Conservation (phyloP, 768 basidiomycete species). For the Suillus lakei region DNA sequence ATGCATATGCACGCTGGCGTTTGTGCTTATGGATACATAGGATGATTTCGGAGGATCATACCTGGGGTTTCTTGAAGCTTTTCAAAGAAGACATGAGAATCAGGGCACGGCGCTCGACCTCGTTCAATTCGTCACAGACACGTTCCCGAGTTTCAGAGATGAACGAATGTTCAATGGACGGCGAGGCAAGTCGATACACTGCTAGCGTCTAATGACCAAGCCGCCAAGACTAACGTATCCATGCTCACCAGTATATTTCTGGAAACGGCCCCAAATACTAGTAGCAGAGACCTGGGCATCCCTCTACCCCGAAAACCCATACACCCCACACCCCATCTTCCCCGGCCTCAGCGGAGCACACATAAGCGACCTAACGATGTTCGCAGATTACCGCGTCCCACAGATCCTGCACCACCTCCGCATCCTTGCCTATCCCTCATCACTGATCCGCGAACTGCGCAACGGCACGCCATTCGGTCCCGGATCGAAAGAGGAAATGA, state of each 20-base stretch:
- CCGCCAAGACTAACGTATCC: slow-evolving; percentile 5
- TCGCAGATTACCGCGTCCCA: slow-evolving; percentile 91
- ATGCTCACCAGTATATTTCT: slow-evolving; percentile 63
- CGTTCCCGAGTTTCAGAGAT: slow-evolving; percentile 80
- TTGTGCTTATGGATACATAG: not conserved
- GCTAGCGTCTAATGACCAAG: not conserved
- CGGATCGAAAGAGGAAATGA: slow-evolving; percentile 74
- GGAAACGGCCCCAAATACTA: slow-evolving; percentile 92
- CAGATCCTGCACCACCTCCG: slow-evolving; percentile 87
- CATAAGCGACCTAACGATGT: slow-evolving; percentile 86
- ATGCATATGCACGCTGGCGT: not conserved
- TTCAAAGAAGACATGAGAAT: slow-evolving; percentile 54
- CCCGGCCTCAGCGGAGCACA: slow-evolving; percentile 57
- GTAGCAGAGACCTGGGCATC: slow-evolving; percentile 94
- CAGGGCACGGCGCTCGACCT: slow-evolving; percentile 74
- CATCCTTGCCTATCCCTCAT: slow-evolving; percentile 72
- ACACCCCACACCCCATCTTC: slow-evolving; percentile 72
- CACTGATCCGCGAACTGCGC: slow-evolving; percentile 56
- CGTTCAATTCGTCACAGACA: slow-evolving; percentile 69
- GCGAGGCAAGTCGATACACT: slow-evolving; percentile 33
- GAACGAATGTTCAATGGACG: slow-evolving; percentile 60
- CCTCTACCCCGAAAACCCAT: slow-evolving; percentile 65
- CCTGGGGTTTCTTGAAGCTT: slow-evolving; percentile 64
- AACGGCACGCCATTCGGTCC: slow-evolving; percentile 48
- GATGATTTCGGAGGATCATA: slow-evolving; percentile 77